Conservation (phyloP, 208 protist species). For the Lotmaria passim region DNA sequence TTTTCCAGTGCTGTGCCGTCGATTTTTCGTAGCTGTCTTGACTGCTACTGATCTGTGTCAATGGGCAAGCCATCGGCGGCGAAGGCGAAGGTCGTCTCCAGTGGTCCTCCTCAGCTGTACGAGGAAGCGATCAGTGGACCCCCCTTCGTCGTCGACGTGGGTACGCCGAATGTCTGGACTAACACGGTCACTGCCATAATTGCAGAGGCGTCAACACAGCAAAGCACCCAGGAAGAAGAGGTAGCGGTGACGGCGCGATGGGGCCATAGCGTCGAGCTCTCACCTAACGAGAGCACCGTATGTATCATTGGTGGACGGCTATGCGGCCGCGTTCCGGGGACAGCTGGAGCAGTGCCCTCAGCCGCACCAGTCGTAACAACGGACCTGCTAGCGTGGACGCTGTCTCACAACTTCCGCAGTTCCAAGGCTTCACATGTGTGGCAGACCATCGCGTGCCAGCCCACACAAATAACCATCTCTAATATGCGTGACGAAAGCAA, state of each 20-base stretch:
- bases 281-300: slow-evolving; percentile 22
- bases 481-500: no score
- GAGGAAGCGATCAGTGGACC: slow-evolving; percentile 21
- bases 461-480: neutral
- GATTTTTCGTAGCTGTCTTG: neutral
- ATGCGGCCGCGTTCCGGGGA: slow-evolving; percentile 1
- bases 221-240: neutral
- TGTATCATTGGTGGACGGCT: slow-evolving; percentile 24
- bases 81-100: slow-evolving; percentile 11
- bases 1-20: neutral
- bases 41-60: neutral
- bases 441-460: neutral
- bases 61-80: slow-evolving; percentile 19
- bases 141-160: slow-evolving; percentile 15
- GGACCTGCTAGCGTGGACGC: slow-evolving; percentile 2
- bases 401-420: neutral
- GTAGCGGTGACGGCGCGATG: slow-evolving; percentile 23
- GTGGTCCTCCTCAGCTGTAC: slow-evolving; percentile 29
- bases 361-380: neutral
- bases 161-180: slow-evolving; percentile 1
- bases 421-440: slow-evolving; percentile 2
- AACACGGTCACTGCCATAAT: neutral
- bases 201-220: neutral
- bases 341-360: neutral
- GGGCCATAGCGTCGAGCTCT: slow-evolving; percentile 26